A percentile compares a stretch with the other conserved stretches of the same genome.
Conservation (phyloP, 2,329 filamentous ascomycete species). For the Gaeumannomyces sp. region DNA sequence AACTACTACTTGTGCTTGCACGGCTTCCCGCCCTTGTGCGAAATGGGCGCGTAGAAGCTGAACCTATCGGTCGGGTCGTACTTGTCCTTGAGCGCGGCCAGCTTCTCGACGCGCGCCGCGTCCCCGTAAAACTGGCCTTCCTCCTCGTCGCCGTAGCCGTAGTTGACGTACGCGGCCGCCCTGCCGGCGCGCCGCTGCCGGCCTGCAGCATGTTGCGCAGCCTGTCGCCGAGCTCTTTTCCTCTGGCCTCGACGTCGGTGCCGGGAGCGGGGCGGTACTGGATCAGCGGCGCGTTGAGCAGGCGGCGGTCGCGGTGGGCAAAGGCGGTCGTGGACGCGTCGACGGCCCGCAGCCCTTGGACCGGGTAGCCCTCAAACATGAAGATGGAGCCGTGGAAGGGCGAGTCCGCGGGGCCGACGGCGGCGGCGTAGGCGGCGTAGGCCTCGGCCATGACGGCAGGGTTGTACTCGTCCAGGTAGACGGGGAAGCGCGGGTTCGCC, state of each 20-base stretch:
- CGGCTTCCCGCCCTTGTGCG: background rate
- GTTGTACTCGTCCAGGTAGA: conserved; percentile 35
- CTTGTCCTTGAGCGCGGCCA: conserved; percentile 39
- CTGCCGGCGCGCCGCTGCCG: conserved; percentile 25
- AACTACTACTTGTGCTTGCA: background rate
- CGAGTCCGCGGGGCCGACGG: conserved; percentile 19
- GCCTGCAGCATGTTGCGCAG: conserved; percentile 31
- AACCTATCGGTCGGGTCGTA: conserved; percentile 42
- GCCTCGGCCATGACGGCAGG: conserved; percentile 20
- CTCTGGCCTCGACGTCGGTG: conserved; percentile 26
- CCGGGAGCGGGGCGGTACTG: conserved; percentile 27
- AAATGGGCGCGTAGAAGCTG: conserved; percentile 37
- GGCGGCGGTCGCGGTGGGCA: conserved; percentile 36
- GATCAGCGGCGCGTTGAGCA: conserved; percentile 34
- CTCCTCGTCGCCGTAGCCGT: conserved; percentile 42
- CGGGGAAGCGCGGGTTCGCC: conserved; percentile 36
- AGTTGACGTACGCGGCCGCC: conserved; percentile 42
- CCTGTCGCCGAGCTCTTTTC: conserved; percentile 29
- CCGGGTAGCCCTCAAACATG: conserved; percentile 51
- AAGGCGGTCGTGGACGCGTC: conserved; percentile 34
- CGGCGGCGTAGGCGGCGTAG: conserved; percentile 28
- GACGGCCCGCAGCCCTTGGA: conserved; percentile 34
- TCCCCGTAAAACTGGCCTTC: conserved; percentile 38
- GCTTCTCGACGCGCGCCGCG: conserved; percentile 38
- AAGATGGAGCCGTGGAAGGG: conserved; percentile 33